Base-by-base conservation (phyloP, 208 protist genomes). In the Trypanosoma congolense region DNA sequence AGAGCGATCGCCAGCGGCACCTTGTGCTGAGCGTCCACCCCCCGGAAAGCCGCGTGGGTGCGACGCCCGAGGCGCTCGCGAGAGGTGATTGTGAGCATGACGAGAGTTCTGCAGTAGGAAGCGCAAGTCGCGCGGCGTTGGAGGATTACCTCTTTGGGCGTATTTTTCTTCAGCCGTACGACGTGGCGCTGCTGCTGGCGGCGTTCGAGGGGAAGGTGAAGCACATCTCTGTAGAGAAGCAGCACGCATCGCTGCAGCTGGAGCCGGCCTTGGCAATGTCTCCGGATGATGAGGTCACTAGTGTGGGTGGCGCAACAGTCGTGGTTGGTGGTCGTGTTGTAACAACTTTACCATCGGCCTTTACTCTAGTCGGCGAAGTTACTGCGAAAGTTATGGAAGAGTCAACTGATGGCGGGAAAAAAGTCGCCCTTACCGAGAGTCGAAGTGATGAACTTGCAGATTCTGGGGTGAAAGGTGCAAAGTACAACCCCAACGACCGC, bases 161-260 rank as follows among this genome's bases (percentile, higher is more conserved):
- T 24, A 68, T 93, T 0, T 93, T 93, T 57, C 67, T 93, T n/a
- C 65, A 80, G 0, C 80, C 83, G 21, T 87, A 89, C 52, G 79
- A 93, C 55, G 87, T 93, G 8, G 87, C 80, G 12, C 78, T 87
- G 60, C 67, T 93, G n/a, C 65, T 93, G 24, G 64, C 78, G 10
- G 87, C 89, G 35, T 55, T 93, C 44, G 75, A 88, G 48, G 80
- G 83, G 1, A 87, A 80, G 70, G 49, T 61, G 0, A 38, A 54
- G 18, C 62, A 56, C 19, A 62, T 67, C 1, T 57, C 61, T 26
- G 2, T 63, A 14, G 59, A 72, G 35, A 77, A 78, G 24, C 57
- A 77, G 50, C 80, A 84, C 46, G 62, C 82, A 2, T 61, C 47
- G 22, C 57, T 90, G 45, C 63, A 57, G 0, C 56, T 90, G 26